Evolutionary conservation across 1,284 basidiomycete species (phyloP).

Genomic region (Phylloporus sp.): DNA sequence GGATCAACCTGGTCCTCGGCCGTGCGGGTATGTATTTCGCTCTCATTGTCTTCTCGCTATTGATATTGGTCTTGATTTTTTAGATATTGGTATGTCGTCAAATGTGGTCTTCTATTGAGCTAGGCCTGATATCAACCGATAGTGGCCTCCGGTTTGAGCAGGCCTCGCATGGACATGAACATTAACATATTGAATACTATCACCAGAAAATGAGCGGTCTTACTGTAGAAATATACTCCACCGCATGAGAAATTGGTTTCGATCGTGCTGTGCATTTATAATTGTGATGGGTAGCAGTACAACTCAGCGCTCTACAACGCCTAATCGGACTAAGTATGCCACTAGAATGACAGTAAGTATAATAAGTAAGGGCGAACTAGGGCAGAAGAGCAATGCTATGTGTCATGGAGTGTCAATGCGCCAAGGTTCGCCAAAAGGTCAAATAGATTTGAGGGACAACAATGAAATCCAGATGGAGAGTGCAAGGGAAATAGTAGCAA

Average conservation of each 20-base stretch:
- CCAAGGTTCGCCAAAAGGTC: conserved; percentile 26
- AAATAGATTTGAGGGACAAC: conserved; percentile 21
- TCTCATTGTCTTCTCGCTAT: conserved; percentile 5
- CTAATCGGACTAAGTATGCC: conserved; percentile 39
- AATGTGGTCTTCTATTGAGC: neutral
- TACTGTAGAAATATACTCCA: conserved; percentile 25
- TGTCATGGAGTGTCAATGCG: conserved; percentile 12
- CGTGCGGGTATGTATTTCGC: conserved; percentile 75
- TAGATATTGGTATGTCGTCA: conserved; percentile 81
- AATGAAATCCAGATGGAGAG: conserved; percentile 26
- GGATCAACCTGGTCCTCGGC: conserved; percentile 78
- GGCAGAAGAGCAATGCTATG: conserved; percentile 26
- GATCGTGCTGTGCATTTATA: conserved; percentile 28
- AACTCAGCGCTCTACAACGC: conserved; percentile 44
- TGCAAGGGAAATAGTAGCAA: conserved; percentile 36
- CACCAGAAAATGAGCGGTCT: conserved; percentile 8
- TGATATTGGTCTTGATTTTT: conserved; percentile 20
- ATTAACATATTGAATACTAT: conserved; percentile 31
- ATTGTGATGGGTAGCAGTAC: conserved; percentile 47
- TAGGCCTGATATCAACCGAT: conserved; percentile 20
- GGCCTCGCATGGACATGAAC: conserved; percentile 58
- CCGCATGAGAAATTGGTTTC: conserved; percentile 16
- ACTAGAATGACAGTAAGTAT: conserved; percentile 43
- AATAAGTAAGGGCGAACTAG: conserved; percentile 37
- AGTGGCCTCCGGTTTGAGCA: conserved; percentile 88